Evolutionary conservation across 306 rosid species (phyloP).

Genomic region (Lathyrus tuberosus): DNA sequence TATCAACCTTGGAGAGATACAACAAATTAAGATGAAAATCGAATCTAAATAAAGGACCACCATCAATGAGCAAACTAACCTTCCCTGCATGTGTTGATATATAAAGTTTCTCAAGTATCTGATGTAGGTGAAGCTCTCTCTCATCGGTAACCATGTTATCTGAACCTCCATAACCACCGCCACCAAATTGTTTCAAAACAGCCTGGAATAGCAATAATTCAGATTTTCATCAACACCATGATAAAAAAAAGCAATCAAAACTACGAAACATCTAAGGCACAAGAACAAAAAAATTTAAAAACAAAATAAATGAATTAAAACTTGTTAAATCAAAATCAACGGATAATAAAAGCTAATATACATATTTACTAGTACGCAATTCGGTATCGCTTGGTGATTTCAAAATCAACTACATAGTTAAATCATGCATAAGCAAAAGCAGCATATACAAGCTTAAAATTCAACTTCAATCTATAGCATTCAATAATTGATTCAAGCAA

Average conservation of each 20-base stretch:
- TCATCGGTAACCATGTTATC: conserved; percentile 74
- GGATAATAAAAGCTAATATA: neutral
- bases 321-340: conserved; percentile 10
- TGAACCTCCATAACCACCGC: conserved; percentile 87
- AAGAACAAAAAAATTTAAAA: neutral
- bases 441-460: conserved; percentile 16
- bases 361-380: neutral
- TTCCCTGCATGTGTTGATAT: conserved; percentile 94
- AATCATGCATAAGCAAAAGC: conserved; percentile 19
- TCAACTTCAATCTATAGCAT: conserved; percentile 4
- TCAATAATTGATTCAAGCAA: conserved; percentile 19
- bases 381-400: neutral
- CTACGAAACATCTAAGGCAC: neutral
- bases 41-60: conserved; percentile 19
- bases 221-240: conserved; percentile 31
- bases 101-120: conserved; percentile 89
- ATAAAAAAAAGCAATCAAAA: neutral
- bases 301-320: neutral
- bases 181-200: conserved; percentile 87
- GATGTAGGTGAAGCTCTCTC: conserved; percentile 73
- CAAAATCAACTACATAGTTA: conserved; percentile 5
- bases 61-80: conserved; percentile 53
- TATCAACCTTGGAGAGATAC: conserved; percentile 20
- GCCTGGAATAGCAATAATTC: conserved; percentile 57
- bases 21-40: conserved; percentile 2